Percentiles rank a stretch among this genome's conserved stretches.
These are phyloP conservation scores for Tolypocladium amazonense DNA, from an alignment of 2,329 filamentous ascomycete genomes.

Conservation along the genomic window DNA sequence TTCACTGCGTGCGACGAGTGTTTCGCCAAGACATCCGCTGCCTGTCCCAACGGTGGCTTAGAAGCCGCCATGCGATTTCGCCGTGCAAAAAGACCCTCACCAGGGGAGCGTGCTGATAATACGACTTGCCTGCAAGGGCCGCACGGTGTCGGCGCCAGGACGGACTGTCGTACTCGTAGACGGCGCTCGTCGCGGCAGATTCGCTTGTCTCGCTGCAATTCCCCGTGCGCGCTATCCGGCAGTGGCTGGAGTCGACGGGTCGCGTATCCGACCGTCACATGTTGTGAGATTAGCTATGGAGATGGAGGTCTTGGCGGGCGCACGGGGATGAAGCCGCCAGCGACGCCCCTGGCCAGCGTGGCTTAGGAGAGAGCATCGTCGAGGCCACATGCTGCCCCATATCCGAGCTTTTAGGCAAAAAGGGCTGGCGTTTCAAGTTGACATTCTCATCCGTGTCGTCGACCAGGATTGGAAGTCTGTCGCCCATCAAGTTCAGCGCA, in stretches of 20 bases:
- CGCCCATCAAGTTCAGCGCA: too few species aligned
- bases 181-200: neutral
- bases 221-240: neutral
- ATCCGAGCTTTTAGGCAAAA: neutral
- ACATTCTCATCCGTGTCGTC: neutral
- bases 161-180: neutral
- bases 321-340: neutral
- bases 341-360: neutral
- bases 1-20: neutral
- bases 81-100: neutral
- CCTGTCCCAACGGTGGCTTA: neutral
- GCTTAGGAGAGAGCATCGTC: neutral
- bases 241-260: neutral
- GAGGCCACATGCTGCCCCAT: neutral
- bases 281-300: neutral
- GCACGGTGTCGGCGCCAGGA: neutral
- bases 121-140: neutral
- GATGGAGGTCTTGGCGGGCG: neutral
- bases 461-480: too few species aligned
- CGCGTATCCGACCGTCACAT: neutral
- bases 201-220: neutral
- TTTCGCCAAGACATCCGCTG: neutral
- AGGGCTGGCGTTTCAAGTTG: neutral
- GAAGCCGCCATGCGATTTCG: neutral
- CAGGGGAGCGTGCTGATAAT: neutral